Conservation (phyloP, 345 rosid genomes). For the Corchorus capsularis region DNA sequence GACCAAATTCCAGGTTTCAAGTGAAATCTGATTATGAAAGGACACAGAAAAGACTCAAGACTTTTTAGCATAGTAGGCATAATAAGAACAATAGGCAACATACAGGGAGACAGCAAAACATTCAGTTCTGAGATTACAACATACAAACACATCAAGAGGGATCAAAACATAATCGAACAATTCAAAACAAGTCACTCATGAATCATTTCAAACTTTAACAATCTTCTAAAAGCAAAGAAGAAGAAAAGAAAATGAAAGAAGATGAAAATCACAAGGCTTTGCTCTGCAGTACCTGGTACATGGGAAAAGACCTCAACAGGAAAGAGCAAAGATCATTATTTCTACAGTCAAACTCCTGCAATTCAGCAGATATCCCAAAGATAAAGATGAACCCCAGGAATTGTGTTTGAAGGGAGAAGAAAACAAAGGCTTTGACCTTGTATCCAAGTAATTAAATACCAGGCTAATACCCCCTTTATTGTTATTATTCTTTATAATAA, state of each 20-base stretch:
- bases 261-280: constrained; percentile 4
- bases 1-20: constrained; percentile 3
- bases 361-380: constrained; percentile 25
- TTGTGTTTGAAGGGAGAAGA: constrained; percentile 27
- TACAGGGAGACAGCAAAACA: not conserved
- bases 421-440: constrained; percentile 30
- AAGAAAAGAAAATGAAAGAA: not conserved
- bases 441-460: constrained; percentile 7
- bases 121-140: not conserved
- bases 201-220: not conserved
- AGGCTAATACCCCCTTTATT: constrained; percentile 8
- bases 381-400: constrained; percentile 23
- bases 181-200: not conserved
- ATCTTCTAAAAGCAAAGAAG: not conserved
- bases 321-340: constrained; percentile 18
- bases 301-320: constrained; percentile 14
- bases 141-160: constrained; percentile 2
- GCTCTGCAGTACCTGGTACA: constrained; percentile 31
- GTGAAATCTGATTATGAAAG: not conserved
- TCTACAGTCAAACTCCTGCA: constrained; percentile 28
- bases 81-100: constrained; percentile 1
- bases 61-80: not conserved
- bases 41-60: not conserved
- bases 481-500: not conserved
- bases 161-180: not conserved